Base-by-base conservation (phyloP, 2,329 filamentous ascomycete genomes). In the Trichoderma arundinaceum region DNA sequence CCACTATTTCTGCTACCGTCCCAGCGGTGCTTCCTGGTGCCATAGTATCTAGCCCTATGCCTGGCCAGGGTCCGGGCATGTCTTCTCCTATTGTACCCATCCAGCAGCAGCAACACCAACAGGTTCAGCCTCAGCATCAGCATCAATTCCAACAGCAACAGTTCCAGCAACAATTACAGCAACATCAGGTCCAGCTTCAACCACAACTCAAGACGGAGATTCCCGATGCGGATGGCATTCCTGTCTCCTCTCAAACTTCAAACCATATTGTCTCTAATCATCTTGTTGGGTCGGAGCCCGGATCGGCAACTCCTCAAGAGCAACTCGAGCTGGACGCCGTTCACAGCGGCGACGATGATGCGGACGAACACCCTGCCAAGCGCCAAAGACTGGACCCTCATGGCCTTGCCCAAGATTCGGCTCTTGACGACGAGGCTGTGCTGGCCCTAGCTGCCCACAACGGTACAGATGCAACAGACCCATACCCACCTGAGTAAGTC, bases 391-490 rank as follows among this genome's bases (percentile, higher is more conserved):
- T 83, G 5, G 76, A 78, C 12, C 41, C 65, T 4, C 73, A 74
- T 4, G 73, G 71, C 3, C 35, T 67, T 5, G 56, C 61, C 9
- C 57, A 59, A 35, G 71, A 71, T 2, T 67, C 72, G 3, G 71
- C 74, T 15, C 57, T 73, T n/a, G 68, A 72, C 10, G 81, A 83
- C 33, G 82, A 84, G 64, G 81, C 81, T 5, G 79, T 85, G 12
- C 68, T 85, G 67, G 82, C 80, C 7, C 71, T 85, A 48, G 79
- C 81, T 17, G 80, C 77, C 3, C 80, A 83, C 65, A 81, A 77
- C 70, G 76, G 76, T 35, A 69, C 75, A 1, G 73, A 74, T 2
- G 67, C 73, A 3, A 71, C 77, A 4, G 79, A 82, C 33, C 72
- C 75, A 7, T 84, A 81, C 68, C 70, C 73, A 39, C 68, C 78